Conservation (phyloP, 441 rosid species). For the Cnidoscolus chayamansa region DNA sequence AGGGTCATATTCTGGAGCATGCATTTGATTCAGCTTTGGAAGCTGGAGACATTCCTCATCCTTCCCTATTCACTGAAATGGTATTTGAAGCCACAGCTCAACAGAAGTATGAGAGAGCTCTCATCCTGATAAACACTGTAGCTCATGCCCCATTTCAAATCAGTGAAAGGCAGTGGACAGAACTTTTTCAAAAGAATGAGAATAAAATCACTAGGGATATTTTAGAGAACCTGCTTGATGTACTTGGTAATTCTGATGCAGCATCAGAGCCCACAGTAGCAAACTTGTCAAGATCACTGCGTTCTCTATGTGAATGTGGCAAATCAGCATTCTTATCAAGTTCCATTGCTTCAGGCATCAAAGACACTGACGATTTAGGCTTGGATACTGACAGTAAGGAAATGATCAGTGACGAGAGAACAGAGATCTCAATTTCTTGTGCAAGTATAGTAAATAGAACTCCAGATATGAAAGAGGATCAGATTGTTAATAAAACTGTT, state of each 20-base stretch:
- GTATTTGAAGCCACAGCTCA: slow-evolving; percentile 53
- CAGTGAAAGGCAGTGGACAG: slow-evolving; percentile 68
- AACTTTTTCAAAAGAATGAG: slow-evolving; percentile 43
- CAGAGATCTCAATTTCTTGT: slow-evolving; percentile 11
- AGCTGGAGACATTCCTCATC: slow-evolving; percentile 75
- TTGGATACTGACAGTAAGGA: slow-evolving; percentile 6
- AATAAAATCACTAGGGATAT: slow-evolving; percentile 38
- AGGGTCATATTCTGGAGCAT: slow-evolving; percentile 79
- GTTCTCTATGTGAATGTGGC: slow-evolving; percentile 34
- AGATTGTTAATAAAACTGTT: slow-evolving; percentile 6
- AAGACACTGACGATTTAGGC: slow-evolving; percentile 13
- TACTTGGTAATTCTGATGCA: slow-evolving; percentile 42
- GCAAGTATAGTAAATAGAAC: slow-evolving; percentile 10
- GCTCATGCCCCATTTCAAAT: slow-evolving; percentile 74
- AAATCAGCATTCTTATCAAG: slow-evolving; percentile 22
- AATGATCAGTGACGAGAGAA: slow-evolving; percentile 10
- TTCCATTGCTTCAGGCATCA: slow-evolving; percentile 17
- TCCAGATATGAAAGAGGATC: slow-evolving; percentile 12
- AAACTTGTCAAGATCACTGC: slow-evolving; percentile 62
- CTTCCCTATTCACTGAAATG: slow-evolving; percentile 61
- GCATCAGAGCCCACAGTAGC: slow-evolving; percentile 52
- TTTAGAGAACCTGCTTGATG: slow-evolving; percentile 44
- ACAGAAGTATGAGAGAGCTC: slow-evolving; percentile 56
- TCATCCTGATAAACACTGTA: slow-evolving; percentile 47
- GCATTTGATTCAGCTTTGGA: slow-evolving; percentile 73